These are phyloP conservation scores for Candida maltosa DNA, from an alignment of 805 yeast genomes.

Conservation along the genomic window DNA sequence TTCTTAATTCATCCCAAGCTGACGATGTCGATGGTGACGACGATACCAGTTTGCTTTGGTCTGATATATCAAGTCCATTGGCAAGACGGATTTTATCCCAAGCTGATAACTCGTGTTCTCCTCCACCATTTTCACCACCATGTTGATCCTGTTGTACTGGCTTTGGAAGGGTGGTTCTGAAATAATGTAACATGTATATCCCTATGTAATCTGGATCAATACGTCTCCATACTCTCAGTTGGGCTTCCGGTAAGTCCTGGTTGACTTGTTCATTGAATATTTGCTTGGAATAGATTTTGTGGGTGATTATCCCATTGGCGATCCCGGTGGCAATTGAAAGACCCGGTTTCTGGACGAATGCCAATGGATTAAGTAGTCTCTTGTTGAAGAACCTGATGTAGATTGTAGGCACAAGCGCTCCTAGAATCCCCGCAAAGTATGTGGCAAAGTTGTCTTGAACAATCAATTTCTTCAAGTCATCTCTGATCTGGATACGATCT, in stretches of 20 bases:
- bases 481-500: conserved; percentile 29
- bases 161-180: too few species aligned
- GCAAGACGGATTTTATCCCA: conserved; percentile 36
- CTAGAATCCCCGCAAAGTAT: conserved; percentile 21
- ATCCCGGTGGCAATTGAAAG: conserved; percentile 30
- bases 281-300: too few species aligned
- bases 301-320: conserved; percentile 19
- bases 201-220: too few species aligned
- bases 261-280: too few species aligned
- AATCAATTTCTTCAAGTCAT: conserved; percentile 20
- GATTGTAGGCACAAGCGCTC: conserved; percentile 29
- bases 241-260: too few species aligned
- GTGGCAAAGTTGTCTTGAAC: conserved; percentile 24
- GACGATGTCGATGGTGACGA: conserved; percentile 5
- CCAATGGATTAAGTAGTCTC: conserved; percentile 2
- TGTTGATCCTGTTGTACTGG: conserved; percentile 19
- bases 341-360: conserved; percentile 27
- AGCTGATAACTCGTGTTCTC: conserved; percentile 12
- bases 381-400: conserved; percentile 13
- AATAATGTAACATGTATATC: too few species aligned
- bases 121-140: conserved; percentile 10
- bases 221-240: too few species aligned
- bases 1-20: conserved; percentile 19
- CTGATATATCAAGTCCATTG: conserved; percentile 21
- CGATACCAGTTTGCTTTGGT: conserved; percentile 2